Evolutionary conservation across 768 basidiomycete genomes (phyloP), one percentile per base, ranked within the genome.

Genomic region (Suillus subaureus): DNA sequence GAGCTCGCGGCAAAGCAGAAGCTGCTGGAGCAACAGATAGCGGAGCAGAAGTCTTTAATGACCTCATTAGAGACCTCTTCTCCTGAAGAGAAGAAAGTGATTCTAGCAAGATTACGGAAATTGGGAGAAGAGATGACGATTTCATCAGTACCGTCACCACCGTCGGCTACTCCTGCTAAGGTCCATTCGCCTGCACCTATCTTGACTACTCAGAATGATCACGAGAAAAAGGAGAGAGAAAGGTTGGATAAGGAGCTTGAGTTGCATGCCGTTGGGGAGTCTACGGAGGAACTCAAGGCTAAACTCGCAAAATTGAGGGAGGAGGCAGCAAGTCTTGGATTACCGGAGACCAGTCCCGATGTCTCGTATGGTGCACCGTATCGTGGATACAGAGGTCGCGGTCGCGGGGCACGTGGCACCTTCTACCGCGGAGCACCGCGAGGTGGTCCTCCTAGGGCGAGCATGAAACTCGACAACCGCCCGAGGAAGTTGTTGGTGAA

Each of bases 401-500:
- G 81, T 39, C 81, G 90, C 63, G 91, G 89, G 3, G 77, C 75
- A 33, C 81, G 82, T 0, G 77, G 93, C 55, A 79, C 85, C 16
- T 89, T 83, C 71, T 87, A 83, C 74, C 86, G 91, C 16, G 84
- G 83, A 49, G 82, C 81, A 11, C 81, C 84, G 68, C 86, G 92
- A 54, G 91, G 92, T 64, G 88, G 86, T 3, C 83, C 86, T 55
- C 82, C 88, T 12, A 84, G 90, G 49, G 80, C 82, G 12, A 94
- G 89, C 71, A 91, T 97, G 90, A 92, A 92, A 73, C 85, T 97
- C 35, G 95, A 97, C 76, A 94, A 96, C 72, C 87, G 95, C 21
- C 92, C 95, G 12, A 91, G 89, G 79, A 89, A 87, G 76, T 79
- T 97, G 31, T 77, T 91, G 26, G 80, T 97, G 35, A 90, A 92